Percentiles rank a stretch among this genome's conserved stretches.
Evolutionary conservation across 768 basidiomycete genomes (phyloP).

Genomic region (Nevesoporus exiguus): DNA sequence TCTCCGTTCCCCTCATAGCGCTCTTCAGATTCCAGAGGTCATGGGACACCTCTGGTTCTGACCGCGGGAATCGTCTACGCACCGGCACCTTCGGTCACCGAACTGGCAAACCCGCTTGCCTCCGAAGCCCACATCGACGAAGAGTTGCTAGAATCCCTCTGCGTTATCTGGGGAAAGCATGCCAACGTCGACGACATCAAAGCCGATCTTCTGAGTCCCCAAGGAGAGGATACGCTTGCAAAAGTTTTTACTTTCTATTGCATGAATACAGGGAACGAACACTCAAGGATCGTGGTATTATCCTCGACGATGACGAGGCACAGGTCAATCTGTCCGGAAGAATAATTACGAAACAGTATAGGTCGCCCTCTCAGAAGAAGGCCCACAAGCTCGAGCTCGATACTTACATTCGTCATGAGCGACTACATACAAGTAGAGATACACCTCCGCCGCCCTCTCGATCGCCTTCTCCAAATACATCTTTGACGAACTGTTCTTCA

Average conservation of each 20-base stretch:
- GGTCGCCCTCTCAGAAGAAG: slow-evolving; percentile 37
- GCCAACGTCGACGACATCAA: slow-evolving; percentile 57
- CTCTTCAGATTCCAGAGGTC: slow-evolving; percentile 79
- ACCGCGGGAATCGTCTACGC: slow-evolving; percentile 48
- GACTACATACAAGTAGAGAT: slow-evolving; percentile 25
- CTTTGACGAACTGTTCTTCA: slow-evolving; percentile 11
- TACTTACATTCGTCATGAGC: slow-evolving; percentile 5
- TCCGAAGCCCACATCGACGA: slow-evolving; percentile 69
- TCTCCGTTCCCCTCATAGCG: slow-evolving; percentile 4
- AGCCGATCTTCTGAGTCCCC: slow-evolving; percentile 64
- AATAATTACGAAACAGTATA: slow-evolving; percentile 40
- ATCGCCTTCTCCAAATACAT: slow-evolving; percentile 26
- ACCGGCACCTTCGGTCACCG: slow-evolving; percentile 58
- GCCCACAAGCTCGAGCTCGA: slow-evolving; percentile 16
- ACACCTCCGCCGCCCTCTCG: slow-evolving; percentile 29
- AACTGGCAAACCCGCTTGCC: slow-evolving; percentile 65
- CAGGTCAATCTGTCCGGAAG: slow-evolving; percentile 22
- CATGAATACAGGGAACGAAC: slow-evolving; percentile 68
- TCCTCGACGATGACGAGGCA: slow-evolving; percentile 33
- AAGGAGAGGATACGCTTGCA: slow-evolving; percentile 67
- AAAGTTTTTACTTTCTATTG: slow-evolving; percentile 88
- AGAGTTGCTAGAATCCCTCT: slow-evolving; percentile 74
- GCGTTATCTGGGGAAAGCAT: slow-evolving; percentile 81
- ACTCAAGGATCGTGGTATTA: slow-evolving; percentile 51
- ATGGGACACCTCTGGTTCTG: slow-evolving; percentile 80